These are phyloP conservation scores for Nakazawaea ambrosiae DNA, from an alignment of 805 yeast genomes.

Conservation along the genomic window DNA sequence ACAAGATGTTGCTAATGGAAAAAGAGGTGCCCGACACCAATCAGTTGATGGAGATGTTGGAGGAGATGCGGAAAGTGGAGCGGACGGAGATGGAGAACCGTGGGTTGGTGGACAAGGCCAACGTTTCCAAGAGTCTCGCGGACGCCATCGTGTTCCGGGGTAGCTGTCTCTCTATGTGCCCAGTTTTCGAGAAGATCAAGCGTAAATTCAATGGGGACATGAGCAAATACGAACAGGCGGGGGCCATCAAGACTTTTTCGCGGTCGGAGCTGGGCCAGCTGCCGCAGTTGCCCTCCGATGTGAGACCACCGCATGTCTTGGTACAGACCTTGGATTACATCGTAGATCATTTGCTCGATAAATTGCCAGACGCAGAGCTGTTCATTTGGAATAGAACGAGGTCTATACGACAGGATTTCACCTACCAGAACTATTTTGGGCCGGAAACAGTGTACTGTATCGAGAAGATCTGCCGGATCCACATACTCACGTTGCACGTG, in stretches of 20 bases:
- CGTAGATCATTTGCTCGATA: slow-evolving; percentile 51
- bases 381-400: slow-evolving; percentile 97
- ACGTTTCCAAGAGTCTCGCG: slow-evolving; percentile 69
- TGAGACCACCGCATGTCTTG: slow-evolving; percentile 81
- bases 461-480: slow-evolving; percentile 86
- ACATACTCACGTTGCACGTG: slow-evolving; percentile 70
- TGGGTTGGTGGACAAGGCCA: slow-evolving; percentile 85
- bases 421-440: slow-evolving; percentile 89
- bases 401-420: slow-evolving; percentile 93
- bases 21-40: slow-evolving; percentile 46
- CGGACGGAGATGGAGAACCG: slow-evolving; percentile 69
- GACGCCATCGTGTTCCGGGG: slow-evolving; percentile 89
- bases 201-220: slow-evolving; percentile 85
- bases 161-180: slow-evolving; percentile 91
- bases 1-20: slow-evolving; percentile 48
- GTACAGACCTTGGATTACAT: slow-evolving; percentile 64
- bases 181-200: slow-evolving; percentile 83
- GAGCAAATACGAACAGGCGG: slow-evolving; percentile 59
- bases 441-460: slow-evolving; percentile 91
- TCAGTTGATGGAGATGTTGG: slow-evolving; percentile 68
- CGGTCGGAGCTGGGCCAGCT: slow-evolving; percentile 98
- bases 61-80: slow-evolving; percentile 66
- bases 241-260: slow-evolving; percentile 82
- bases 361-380: slow-evolving; percentile 79
- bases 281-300: slow-evolving; percentile 96